Conservation (phyloP, 2,329 filamentous ascomycete species). For the Calonectria pseudoreteaudii region DNA sequence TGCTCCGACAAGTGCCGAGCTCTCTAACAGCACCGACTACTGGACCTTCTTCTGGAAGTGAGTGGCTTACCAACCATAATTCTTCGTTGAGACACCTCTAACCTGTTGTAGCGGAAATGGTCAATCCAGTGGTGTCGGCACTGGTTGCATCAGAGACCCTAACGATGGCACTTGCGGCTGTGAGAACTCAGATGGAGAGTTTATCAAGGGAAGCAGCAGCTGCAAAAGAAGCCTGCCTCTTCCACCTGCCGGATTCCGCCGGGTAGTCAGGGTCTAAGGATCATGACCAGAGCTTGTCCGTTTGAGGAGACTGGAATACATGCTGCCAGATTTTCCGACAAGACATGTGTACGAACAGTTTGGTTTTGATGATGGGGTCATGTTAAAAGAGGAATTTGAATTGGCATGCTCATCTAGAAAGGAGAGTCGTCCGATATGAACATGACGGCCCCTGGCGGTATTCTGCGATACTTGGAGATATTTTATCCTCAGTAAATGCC, state of each 20-base stretch:
- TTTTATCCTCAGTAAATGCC: background rate
- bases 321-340: background rate
- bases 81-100: background rate
- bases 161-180: slow-evolving; percentile 39
- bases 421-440: background rate
- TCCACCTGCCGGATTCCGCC: background rate
- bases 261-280: background rate
- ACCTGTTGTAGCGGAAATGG: slow-evolving; percentile 28
- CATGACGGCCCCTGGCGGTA: background rate
- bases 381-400: background rate
- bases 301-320: background rate
- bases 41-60: slow-evolving; percentile 45
- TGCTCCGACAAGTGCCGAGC: slow-evolving; percentile 23
- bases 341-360: background rate
- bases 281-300: background rate
- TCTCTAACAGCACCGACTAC: slow-evolving; percentile 32
- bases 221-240: slow-evolving; percentile 16
- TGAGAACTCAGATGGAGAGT: slow-evolving; percentile 39
- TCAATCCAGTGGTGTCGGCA: slow-evolving; percentile 37
- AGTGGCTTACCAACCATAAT: background rate
- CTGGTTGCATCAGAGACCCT: slow-evolving; percentile 38
- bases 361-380: background rate
- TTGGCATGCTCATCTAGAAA: background rate
- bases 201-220: slow-evolving; percentile 31
- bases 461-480: background rate